phyloP scores from a whole-genome alignment of 2,329 filamentous ascomycete genomes.

The Ceratocystis papillata region DNA sequence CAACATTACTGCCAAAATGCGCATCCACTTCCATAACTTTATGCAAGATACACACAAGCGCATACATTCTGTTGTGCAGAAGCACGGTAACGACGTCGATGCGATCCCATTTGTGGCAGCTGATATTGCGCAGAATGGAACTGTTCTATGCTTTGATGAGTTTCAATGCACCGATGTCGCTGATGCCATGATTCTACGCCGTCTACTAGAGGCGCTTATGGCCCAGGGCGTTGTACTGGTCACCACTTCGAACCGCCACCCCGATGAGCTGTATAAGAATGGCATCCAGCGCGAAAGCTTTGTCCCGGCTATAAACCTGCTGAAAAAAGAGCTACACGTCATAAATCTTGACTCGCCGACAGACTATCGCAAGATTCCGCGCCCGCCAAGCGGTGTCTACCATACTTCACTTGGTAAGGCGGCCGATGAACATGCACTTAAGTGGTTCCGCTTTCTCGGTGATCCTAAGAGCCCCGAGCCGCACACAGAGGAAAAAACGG shows the following conservation, averaged over 20 bases:
- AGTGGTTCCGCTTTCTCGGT: constrained; percentile 92
- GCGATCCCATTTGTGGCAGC: constrained; percentile 85
- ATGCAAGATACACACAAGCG: constrained; percentile 96
- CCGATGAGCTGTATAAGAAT: constrained; percentile 94
- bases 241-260: constrained; percentile 93
- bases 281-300: constrained; percentile 94
- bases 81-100: constrained; percentile 80
- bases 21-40: constrained; percentile 98
- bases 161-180: constrained; percentile 98
- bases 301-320: constrained; percentile 84
- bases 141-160: constrained; percentile 93
- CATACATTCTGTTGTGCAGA: constrained; percentile 80
- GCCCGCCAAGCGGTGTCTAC: constrained; percentile 87
- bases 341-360: constrained; percentile 92
- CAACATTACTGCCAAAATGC: constrained; percentile 69
- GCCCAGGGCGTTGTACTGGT: constrained; percentile 92
- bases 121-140: constrained; percentile 76
- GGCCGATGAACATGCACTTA: constrained; percentile 70
- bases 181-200: constrained; percentile 91
- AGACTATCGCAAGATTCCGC: constrained; percentile 93
- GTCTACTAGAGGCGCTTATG: constrained; percentile 83
- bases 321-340: constrained; percentile 72
- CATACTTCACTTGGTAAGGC: constrained; percentile 74
- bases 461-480: constrained; percentile 66
- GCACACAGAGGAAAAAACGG: constrained; percentile 65